phyloP scores from a whole-genome alignment of 371 early-diverging fungal genomes.

The Entomophthora muscae region DNA sequence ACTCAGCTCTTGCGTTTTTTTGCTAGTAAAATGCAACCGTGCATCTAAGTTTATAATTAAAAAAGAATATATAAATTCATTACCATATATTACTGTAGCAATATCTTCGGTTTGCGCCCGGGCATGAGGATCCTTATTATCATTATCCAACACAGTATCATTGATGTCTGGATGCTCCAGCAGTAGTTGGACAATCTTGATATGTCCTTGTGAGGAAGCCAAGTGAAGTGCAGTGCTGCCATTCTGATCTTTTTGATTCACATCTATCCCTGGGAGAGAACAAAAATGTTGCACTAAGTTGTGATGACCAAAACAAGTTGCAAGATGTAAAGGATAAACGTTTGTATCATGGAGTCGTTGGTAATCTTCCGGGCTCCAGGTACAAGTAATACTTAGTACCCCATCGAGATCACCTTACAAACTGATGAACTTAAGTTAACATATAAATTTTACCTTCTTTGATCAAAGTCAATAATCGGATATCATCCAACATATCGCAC shows the following conservation, averaged over 20 bases:
- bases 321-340: conserved; percentile 7
- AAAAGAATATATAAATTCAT: background rate
- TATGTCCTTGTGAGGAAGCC: conserved; percentile 31
- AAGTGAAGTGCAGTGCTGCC: conserved; percentile 42
- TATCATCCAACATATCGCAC: background rate
- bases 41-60: conserved; percentile 3
- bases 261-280: conserved; percentile 16
- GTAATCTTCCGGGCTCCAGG: background rate
- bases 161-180: conserved; percentile 21
- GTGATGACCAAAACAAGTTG: conserved; percentile 8
- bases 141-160: conserved; percentile 22
- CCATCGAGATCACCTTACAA: background rate
- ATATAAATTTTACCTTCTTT: conserved; percentile 4
- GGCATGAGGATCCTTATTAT: conserved; percentile 16
- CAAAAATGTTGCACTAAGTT: conserved; percentile 18
- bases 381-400: background rate
- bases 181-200: conserved; percentile 27
- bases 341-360: background rate
- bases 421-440: background rate
- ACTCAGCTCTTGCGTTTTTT: background rate
- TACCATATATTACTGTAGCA: conserved; percentile 17
- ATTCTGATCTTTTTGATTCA: conserved; percentile 25
- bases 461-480: background rate
- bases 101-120: conserved; percentile 19
- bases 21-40: background rate